phyloP scores from a whole-genome alignment of 148 eudicot species.

The Polygonum maritimum region DNA sequence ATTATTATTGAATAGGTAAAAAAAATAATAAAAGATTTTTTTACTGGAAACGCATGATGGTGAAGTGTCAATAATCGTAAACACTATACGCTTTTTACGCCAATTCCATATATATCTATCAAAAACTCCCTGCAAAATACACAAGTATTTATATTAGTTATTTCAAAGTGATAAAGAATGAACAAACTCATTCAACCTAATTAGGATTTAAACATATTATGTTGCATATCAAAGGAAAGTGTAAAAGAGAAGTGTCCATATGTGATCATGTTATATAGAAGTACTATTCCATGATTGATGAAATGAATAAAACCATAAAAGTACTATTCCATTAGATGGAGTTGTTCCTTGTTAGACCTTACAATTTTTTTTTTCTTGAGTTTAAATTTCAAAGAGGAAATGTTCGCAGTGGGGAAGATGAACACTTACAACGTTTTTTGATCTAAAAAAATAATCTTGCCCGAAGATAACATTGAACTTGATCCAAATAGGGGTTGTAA shows the following conservation, averaged over 20 bases:
- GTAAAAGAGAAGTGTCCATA: background rate
- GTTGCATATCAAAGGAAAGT: too few species aligned
- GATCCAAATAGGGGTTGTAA: constrained; percentile 8
- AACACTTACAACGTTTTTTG: constrained; percentile 9
- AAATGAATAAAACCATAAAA: too few species aligned
- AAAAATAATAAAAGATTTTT: background rate
- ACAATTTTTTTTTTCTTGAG: too few species aligned
- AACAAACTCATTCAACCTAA: too few species aligned
- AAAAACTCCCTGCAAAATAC: constrained; percentile 23
- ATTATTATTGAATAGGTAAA: background rate
- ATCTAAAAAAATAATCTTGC: constrained; percentile 11
- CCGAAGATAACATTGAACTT: constrained; percentile 17
- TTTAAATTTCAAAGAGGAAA: too few species aligned
- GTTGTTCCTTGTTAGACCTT: too few species aligned
- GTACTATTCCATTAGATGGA: too few species aligned
- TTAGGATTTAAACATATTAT: too few species aligned
- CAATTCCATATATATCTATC: constrained; percentile 24
- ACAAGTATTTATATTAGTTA: background rate
- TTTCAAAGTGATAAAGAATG: too few species aligned
- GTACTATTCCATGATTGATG: too few species aligned
- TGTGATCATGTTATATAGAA: too few species aligned
- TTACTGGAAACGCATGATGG: constrained; percentile 49
- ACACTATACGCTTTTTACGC: constrained; percentile 37
- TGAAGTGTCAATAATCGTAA: constrained; percentile 34
- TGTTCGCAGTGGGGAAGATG: background rate